Percentiles rank a stretch among this genome's conserved stretches.
These are phyloP conservation scores for Adansonia rubrostipa DNA, from an alignment of 441 rosid species.

Conservation along the genomic window DNA sequence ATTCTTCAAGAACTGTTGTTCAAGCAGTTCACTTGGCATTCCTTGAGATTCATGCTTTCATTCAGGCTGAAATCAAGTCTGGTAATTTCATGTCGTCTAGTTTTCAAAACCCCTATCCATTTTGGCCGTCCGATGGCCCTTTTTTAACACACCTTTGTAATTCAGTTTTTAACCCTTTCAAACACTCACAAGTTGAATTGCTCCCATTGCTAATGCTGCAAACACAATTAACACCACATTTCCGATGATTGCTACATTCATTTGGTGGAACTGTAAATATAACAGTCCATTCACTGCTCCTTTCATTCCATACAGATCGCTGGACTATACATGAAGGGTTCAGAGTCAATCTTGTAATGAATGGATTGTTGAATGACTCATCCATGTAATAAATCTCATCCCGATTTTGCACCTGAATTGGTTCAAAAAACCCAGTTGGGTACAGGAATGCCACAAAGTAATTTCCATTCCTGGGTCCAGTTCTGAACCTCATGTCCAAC, in stretches of 20 bases:
- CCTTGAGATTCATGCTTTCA: neutral
- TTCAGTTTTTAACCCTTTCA: no score
- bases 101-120: constrained; percentile 17
- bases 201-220: neutral
- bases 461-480: neutral
- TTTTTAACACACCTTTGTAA: neutral
- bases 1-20: neutral
- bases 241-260: neutral
- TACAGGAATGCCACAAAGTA: neutral
- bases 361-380: neutral
- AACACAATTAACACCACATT: neutral
- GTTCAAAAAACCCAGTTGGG: neutral
- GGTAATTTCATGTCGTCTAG: neutral
- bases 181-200: no score
- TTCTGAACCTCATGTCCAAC: neutral
- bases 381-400: neutral
- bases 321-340: neutral
- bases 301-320: neutral
- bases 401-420: neutral
- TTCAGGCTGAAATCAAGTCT: neutral
- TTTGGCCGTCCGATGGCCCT: neutral
- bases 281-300: neutral
- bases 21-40: neutral
- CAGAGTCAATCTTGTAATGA: neutral
- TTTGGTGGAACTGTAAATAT: neutral